phyloP scores from a whole-genome alignment of 106 monocot species.

The Acanthochlamys bracteata region DNA sequence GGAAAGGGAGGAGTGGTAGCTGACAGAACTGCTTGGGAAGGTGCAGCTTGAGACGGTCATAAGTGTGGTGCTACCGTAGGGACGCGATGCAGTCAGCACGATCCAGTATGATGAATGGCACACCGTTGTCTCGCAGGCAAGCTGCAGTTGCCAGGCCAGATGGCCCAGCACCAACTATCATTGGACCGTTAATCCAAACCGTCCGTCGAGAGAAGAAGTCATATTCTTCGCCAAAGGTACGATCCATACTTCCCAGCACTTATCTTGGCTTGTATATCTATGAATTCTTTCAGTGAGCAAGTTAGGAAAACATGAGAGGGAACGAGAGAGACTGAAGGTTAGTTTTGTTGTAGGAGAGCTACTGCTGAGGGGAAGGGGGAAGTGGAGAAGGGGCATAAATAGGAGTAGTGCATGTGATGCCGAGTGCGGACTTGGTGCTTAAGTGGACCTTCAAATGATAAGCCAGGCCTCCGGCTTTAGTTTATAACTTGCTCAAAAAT shows the following conservation, averaged over 20 bases:
- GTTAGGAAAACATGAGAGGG: background rate
- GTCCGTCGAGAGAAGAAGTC: conserved; percentile 18
- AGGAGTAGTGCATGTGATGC: conserved; percentile 15
- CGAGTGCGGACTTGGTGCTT: conserved; percentile 7
- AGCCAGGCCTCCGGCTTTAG: conserved; percentile 10
- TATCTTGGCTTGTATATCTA: background rate
- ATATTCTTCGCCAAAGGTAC: background rate
- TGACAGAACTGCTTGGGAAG: conserved; percentile 56
- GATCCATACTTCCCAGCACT: background rate
- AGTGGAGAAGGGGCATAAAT: conserved; percentile 4
- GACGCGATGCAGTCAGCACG: conserved; percentile 49
- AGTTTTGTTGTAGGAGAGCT: too few species aligned
- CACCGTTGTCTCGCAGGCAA: conserved; percentile 19
- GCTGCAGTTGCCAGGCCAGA: conserved; percentile 20
- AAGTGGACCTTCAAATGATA: conserved; percentile 14
- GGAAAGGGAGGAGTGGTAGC: conserved; percentile 38
- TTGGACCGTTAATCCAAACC: conserved; percentile 36
- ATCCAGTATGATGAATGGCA: conserved; percentile 44
- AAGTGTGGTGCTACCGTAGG: conserved; percentile 44
- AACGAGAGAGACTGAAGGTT: background rate
- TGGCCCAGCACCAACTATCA: conserved; percentile 32
- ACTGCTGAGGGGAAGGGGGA: background rate
- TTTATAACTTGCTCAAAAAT: background rate
- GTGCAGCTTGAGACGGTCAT: conserved; percentile 52
- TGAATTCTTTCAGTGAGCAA: background rate